Percentiles rank a stretch among this genome's conserved stretches.
phyloP scores from a whole-genome alignment of 371 early-diverging fungal genomes.

The Phascolomyces articulosus region DNA sequence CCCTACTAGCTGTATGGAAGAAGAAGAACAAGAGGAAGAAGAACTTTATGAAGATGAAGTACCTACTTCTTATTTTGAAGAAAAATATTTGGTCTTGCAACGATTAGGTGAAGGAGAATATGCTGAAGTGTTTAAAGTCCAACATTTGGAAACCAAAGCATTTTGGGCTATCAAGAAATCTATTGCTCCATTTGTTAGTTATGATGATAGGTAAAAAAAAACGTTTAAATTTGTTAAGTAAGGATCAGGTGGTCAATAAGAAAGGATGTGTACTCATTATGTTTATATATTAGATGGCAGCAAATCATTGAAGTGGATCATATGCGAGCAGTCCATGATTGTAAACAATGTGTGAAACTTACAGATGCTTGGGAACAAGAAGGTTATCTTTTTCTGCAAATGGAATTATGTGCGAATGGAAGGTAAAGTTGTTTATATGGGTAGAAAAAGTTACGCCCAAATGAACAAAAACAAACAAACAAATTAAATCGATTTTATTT shows the following conservation, averaged over 20 bases:
- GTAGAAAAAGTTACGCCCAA: background rate
- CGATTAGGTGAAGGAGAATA: conserved; percentile 79
- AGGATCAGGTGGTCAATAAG: too few species aligned
- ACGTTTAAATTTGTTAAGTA: too few species aligned
- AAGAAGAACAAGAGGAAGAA: conserved; percentile 10
- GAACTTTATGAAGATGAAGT: conserved; percentile 11
- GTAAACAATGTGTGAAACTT: conserved; percentile 70
- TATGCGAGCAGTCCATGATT: conserved; percentile 64
- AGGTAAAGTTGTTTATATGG: conserved; percentile 46
- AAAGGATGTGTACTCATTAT: conserved; percentile 20
- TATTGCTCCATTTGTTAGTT: conserved; percentile 67
- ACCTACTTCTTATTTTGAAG: conserved; percentile 32
- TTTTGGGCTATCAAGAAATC: conserved; percentile 83
- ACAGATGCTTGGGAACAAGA: conserved; percentile 91
- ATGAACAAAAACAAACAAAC: background rate
- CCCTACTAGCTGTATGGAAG: conserved; percentile 13
- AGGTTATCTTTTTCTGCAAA: conserved; percentile 86
- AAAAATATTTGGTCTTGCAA: conserved; percentile 26
- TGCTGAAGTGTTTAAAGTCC: conserved; percentile 77
- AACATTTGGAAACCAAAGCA: conserved; percentile 55
- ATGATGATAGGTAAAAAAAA: conserved; percentile 64
- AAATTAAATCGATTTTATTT: too few species aligned
- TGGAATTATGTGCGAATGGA: conserved; percentile 84
- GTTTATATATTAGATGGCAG: conserved; percentile 25
- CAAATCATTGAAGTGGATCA: conserved; percentile 84